Conservation (phyloP, 208 protist species). For the Leishmania tarentolae region DNA sequence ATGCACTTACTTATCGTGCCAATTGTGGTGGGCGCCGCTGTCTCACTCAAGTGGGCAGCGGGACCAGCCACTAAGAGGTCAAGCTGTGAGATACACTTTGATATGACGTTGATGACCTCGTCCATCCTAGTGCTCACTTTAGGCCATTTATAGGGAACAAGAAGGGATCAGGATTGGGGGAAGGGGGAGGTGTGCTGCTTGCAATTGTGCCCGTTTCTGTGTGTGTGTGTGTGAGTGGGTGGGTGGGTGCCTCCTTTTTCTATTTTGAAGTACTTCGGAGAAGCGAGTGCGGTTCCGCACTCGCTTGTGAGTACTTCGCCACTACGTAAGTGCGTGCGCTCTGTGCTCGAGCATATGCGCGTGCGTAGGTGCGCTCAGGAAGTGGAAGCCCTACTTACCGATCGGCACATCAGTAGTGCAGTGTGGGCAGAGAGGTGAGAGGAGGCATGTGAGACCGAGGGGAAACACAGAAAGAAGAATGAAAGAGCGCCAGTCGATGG, state of each 20-base stretch:
- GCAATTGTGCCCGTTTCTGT: background rate
- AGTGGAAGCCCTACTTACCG: background rate
- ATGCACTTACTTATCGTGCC: conserved; percentile 6
- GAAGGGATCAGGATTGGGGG: background rate
- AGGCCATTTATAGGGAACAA: background rate
- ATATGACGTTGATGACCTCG: conserved; percentile 5
- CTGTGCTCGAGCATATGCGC: background rate
- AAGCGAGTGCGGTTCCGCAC: background rate
- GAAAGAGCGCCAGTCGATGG: background rate
- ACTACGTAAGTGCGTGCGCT: background rate
- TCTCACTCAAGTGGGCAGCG: background rate
- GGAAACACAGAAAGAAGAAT: background rate
- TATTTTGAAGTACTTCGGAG: background rate
- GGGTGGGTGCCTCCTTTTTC: too few species aligned
- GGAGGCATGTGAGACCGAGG: background rate
- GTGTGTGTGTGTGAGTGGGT: background rate
- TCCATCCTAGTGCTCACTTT: conserved; percentile 13
- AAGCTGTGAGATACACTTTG: conserved; percentile 11
- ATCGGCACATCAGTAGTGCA: background rate
- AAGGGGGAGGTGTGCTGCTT: background rate
- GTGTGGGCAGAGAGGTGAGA: background rate
- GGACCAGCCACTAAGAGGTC: background rate
- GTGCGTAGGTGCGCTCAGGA: background rate
- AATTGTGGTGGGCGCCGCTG: background rate
- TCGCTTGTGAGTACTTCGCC: background rate